Evolutionary conservation across 192 early-diverging fungal species (phyloP).

Genomic region (Coemansia reversa): DNA sequence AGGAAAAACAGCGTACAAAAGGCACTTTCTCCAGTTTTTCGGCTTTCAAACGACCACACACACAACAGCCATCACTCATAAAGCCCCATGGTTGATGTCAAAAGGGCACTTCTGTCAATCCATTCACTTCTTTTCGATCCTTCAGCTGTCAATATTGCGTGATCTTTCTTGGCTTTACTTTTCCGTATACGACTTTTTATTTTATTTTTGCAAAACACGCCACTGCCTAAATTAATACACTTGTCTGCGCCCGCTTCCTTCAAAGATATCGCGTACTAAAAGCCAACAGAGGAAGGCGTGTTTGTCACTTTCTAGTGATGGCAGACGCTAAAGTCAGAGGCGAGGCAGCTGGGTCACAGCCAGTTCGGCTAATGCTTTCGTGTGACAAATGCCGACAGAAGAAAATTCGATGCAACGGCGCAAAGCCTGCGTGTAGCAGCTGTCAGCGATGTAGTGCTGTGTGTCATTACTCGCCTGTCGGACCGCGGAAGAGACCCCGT

Average conservation of each 20-base stretch:
- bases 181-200: neutral
- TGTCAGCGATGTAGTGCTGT: slow-evolving; percentile 13
- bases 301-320: neutral
- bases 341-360: neutral
- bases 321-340: neutral
- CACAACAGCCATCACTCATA: neutral
- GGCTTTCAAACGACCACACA: neutral
- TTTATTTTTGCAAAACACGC: neutral
- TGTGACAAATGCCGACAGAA: slow-evolving; percentile 42
- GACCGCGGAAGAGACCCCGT: slow-evolving; percentile 48
- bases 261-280: neutral
- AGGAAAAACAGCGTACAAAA: neutral
- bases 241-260: neutral
- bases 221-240: neutral
- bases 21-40: neutral
- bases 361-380: slow-evolving; percentile 34
- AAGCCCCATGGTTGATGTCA: neutral
- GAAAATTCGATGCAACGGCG: slow-evolving; percentile 48
- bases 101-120: neutral
- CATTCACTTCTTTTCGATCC: neutral
- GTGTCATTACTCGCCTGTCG: slow-evolving; percentile 49
- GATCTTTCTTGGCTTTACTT: neutral
- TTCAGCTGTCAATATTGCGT: neutral
- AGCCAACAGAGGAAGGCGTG: too few relatives aligned
- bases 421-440: slow-evolving; percentile 28